A percentile compares a stretch with the other conserved stretches of the same genome.
These are phyloP conservation scores for Vitis rupestris DNA, from an alignment of 164 flowering plant species.

Conservation along the genomic window DNA sequence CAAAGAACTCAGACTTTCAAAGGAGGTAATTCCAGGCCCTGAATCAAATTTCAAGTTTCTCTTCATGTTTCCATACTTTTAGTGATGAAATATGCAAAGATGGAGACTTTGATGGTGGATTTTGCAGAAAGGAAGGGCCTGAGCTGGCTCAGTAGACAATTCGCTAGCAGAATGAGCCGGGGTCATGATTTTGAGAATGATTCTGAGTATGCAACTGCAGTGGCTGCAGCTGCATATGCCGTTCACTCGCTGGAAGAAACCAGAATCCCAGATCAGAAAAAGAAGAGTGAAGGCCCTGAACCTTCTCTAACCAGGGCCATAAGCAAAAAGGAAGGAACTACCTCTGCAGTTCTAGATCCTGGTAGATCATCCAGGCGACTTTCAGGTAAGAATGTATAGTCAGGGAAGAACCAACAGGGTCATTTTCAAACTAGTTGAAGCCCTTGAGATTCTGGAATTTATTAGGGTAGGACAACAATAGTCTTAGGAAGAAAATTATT, in stretches of 20 bases:
- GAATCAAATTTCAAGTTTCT: no score
- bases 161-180: slow-evolving; percentile 37
- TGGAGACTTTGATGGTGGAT: background rate
- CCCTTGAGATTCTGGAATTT: no score
- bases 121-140: slow-evolving; percentile 43
- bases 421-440: no score
- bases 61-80: no score
- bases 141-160: slow-evolving; percentile 53
- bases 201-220: slow-evolving; percentile 34
- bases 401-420: no score
- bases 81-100: background rate
- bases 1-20: slow-evolving; percentile 37
- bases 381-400: slow-evolving; percentile 18
- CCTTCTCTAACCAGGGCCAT: slow-evolving; percentile 21
- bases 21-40: slow-evolving; percentile 17
- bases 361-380: slow-evolving; percentile 11
- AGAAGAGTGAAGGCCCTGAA: slow-evolving; percentile 11
- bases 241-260: slow-evolving; percentile 41
- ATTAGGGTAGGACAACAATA: no score
- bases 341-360: slow-evolving; percentile 4
- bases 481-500: no score
- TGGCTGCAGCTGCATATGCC: slow-evolving; percentile 55
- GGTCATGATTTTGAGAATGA: slow-evolving; percentile 26
- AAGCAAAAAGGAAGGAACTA: slow-evolving; percentile 23
- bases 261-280: slow-evolving; percentile 17